A percentile compares a stretch with the other conserved stretches of the same genome.
Conservation (phyloP, 176 grass and related monocot species). For the Olyra latifolia region DNA sequence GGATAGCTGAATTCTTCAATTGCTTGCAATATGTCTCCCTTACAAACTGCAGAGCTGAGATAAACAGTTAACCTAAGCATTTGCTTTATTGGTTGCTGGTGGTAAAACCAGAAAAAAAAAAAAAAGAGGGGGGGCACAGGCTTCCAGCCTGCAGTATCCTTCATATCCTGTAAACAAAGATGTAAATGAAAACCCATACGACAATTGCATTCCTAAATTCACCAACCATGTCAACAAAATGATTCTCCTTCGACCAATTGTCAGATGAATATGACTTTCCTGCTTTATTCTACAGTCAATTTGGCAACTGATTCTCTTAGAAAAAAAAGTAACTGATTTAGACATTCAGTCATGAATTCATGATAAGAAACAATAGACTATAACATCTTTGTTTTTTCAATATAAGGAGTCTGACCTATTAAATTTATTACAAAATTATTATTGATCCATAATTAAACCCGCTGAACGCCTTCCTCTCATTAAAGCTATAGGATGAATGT, state of each 20-base stretch:
- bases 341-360: not conserved
- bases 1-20: not conserved
- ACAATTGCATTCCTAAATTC: not conserved
- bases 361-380: not conserved
- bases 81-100: not conserved
- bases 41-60: not conserved
- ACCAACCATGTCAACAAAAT: not conserved
- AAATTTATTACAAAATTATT: not conserved
- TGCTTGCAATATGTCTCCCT: not conserved
- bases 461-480: not conserved
- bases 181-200: not conserved
- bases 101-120: not conserved
- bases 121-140: no score
- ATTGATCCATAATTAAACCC: not conserved
- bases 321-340: not conserved
- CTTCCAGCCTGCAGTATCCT: not conserved
- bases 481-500: not conserved
- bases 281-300: constrained; percentile 18
- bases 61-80: not conserved
- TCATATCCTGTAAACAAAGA: not conserved
- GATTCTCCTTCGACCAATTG: constrained; percentile 7
- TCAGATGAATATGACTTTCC: not conserved
- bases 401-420: not conserved
- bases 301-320: not conserved
- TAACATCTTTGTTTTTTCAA: not conserved